Evolutionary conservation across 768 basidiomycete genomes (phyloP), one percentile per base, ranked within the genome.

Genomic region (Cystobasidiopsis lactophilus): DNA sequence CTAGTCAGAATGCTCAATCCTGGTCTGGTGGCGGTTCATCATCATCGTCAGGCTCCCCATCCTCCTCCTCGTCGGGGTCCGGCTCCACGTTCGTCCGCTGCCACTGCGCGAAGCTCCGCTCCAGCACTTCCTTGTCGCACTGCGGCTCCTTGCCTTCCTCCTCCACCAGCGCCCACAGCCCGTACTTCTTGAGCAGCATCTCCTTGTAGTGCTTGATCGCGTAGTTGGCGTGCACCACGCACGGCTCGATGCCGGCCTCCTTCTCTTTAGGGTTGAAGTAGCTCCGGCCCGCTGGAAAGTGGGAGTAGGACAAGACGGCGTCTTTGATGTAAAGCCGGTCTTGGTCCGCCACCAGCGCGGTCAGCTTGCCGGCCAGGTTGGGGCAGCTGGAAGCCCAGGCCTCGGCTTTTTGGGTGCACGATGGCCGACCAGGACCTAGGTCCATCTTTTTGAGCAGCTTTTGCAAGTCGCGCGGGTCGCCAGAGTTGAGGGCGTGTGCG

Each of bases 181-280:
- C 40, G 43, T 35, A n/a, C 21, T 50, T 33, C 16, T 54, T 35
- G 52, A 60, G 29, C 52, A 57, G 38, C 33, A 41, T 23, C 50
- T 55, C 56, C 54, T 60, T 60, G 35, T 16, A 35, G 11, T n/a
- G 11, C 11, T 54, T 56, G 21, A 46, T 56, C 46, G 54, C 59
- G 38, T 60, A 60, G 37, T 60, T 60, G 5, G 59, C 59, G 40
- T 60, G 59, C 21, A 60, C 59, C 23, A 60, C 59, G 40, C 56
- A 57, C 21, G 54, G 52, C 19, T 47, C 37, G 26, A 52, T 47
- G 0, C 59, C 59, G 10, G 51, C 48, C 38, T 57, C 56, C n/a
- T 51, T 29, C 1, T 51, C 56, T 21, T 52, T 43, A 19, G 19
- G 50, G 31, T 57, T 54, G 23, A 60, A 60, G 52, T 41, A 57